Evolutionary conservation across 2,329 filamentous ascomycete species (phyloP), one percentile per base, ranked within the genome.

Genomic region (Myotisia sp.): DNA sequence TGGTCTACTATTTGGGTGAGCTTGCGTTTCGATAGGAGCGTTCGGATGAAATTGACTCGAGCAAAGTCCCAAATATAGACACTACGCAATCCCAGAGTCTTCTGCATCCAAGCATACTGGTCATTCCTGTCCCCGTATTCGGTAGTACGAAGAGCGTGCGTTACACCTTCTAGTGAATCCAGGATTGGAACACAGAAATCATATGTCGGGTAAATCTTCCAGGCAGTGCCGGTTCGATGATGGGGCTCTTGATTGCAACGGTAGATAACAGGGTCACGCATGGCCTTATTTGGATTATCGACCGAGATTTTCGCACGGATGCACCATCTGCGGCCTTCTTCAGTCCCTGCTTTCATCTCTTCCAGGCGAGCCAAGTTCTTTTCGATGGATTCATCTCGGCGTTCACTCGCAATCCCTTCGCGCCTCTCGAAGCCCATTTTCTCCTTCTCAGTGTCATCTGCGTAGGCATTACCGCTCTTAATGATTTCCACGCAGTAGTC

Each of bases 191-290:
- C 71, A 45, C 65, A 68, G 49, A 71, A 71, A 50, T 72, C 68
- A 47, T 72, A 72, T 6, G 68, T 71, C 2, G 68, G 68, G 53
- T 77, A 77, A 46, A 74, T 69, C 54, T 76, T 76, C 71, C 73
- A 77, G 40, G 65, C 68, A 31, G 54, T 56, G n/a, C 71, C 72
- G 4, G 73, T 77, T 35, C 74, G 69, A 55, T 74, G 73, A 49
- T 77, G 74, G 7, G 64, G 56, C 31, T 68, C 53, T 4, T 71
- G 67, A 51, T 92, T 93, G 71, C 85, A 94, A 45, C 90, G 78
- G 68, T 94, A 95, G 57, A 98, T 92, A 58, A 95, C 86, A 8
- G 90, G 90, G 57, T 98, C 90, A 44, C 90, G 74, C 72, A 95
- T 77, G 34, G 90, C 84, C 62, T 92, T 92, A 67, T 98, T 95